These are phyloP conservation scores for Mycosarcoma mackinlayi DNA, from an alignment of 1,284 basidiomycete species.

Conservation along the genomic window DNA sequence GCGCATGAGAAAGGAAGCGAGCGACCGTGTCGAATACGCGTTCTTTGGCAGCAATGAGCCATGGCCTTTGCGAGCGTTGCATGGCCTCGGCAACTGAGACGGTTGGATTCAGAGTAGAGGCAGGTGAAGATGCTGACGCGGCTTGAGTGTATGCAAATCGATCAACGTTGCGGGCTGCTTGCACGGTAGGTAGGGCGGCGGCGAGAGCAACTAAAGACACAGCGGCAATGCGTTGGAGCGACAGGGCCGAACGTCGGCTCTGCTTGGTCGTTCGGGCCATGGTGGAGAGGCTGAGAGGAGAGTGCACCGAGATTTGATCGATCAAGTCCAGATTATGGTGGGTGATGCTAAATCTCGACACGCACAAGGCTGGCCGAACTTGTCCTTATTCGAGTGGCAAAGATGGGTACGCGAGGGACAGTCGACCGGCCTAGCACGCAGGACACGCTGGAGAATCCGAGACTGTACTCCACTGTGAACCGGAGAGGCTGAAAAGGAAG, in stretches of 20 bases:
- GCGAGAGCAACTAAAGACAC: slow-evolving; percentile 25
- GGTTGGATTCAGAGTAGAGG: slow-evolving; percentile 23
- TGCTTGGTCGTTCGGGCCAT: slow-evolving; percentile 14
- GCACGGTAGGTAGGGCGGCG: slow-evolving; percentile 13
- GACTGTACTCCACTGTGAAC: too few species aligned
- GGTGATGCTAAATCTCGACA: too few species aligned
- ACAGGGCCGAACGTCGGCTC: slow-evolving; percentile 1
- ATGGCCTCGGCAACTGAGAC: slow-evolving; percentile 28
- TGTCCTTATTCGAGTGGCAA: neutral
- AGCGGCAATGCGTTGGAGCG: slow-evolving; percentile 23
- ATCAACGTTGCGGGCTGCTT: neutral
- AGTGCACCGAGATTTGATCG: too few species aligned
- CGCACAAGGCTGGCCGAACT: neutral
- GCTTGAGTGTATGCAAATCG: neutral
- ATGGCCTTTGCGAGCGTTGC: slow-evolving; percentile 30
- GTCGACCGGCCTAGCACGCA: too few species aligned
- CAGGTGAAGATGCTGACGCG: neutral
- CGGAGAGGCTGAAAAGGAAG: neutral
- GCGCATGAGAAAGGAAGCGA: slow-evolving; percentile 33
- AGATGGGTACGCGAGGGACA: too few species aligned
- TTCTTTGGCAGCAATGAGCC: slow-evolving; percentile 35
- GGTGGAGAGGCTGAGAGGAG: neutral
- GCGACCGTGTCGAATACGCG: slow-evolving; percentile 23
- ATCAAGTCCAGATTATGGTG: neutral
- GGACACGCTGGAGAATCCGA: too few species aligned